Percentiles rank a stretch among this genome's conserved stretches.
phyloP scores from a whole-genome alignment of 2,329 filamentous ascomycete species.

The Pseudodiploospora longispora region DNA sequence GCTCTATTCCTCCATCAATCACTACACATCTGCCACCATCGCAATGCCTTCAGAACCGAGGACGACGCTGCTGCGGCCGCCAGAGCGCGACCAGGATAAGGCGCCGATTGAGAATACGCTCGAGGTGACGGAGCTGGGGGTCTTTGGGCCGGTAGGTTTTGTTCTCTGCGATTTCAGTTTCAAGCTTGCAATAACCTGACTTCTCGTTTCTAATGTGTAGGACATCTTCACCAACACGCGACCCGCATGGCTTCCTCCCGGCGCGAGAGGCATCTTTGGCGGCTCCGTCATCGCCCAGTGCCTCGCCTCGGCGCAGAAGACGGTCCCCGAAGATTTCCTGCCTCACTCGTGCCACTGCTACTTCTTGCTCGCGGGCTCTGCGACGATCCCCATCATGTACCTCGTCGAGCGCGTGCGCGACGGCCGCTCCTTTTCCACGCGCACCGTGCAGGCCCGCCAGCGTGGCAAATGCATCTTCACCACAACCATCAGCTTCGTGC shows the following conservation, averaged over 20 bases:
- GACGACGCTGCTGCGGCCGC: constrained; percentile 54
- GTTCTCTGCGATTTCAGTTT: neutral
- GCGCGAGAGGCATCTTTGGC: constrained; percentile 88
- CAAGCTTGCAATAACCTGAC: neutral
- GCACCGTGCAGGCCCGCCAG: constrained; percentile 93
- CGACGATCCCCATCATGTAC: constrained; percentile 80
- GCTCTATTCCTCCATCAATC: no score
- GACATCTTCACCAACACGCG: constrained; percentile 94
- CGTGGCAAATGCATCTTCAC: constrained; percentile 87
- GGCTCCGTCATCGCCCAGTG: constrained; percentile 90
- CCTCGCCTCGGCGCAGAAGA: constrained; percentile 79
- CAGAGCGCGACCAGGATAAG: constrained; percentile 62
- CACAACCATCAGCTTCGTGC: constrained; percentile 82
- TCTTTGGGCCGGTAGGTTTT: constrained; percentile 62
- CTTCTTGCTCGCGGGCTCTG: constrained; percentile 86
- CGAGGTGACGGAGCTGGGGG: constrained; percentile 71
- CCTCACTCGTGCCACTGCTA: constrained; percentile 99
- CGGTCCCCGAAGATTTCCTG: constrained; percentile 70
- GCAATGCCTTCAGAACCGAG: constrained; percentile 12
- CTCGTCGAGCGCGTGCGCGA: constrained; percentile 92
- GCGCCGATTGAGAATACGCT: constrained; percentile 83
- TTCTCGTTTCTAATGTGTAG: constrained; percentile 28
- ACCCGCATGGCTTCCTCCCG: constrained; percentile 83
- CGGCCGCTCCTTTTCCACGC: constrained; percentile 80
- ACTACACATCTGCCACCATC: no score